Evolutionary conservation across 2,329 filamentous ascomycete genomes (phyloP).

Genomic region (Xylariales sp.): DNA sequence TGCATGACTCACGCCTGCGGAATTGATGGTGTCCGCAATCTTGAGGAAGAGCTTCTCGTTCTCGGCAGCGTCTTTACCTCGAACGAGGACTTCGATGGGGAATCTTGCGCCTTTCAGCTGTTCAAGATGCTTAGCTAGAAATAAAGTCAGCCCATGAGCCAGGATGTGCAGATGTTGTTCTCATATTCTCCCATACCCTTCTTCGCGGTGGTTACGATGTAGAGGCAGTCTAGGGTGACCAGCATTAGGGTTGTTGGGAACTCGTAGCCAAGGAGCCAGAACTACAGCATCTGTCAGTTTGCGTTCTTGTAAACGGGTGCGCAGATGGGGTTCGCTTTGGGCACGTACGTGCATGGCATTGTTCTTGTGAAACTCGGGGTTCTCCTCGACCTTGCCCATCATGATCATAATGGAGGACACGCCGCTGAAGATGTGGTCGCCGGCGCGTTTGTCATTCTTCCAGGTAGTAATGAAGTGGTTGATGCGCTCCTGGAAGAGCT

Average conservation of each 20-base stretch:
- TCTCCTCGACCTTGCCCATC: conserved; percentile 93
- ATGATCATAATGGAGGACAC: conserved; percentile 81
- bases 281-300: conserved; percentile 57
- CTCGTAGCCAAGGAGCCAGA: conserved; percentile 98
- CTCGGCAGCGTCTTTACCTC: conserved; percentile 85
- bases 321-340: not conserved
- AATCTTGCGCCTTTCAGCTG: conserved; percentile 88
- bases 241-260: conserved; percentile 95
- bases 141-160: conserved; percentile 24
- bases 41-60: conserved; percentile 88
- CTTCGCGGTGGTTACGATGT: conserved; percentile 93
- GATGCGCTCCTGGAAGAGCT: conserved; percentile 89
- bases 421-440: conserved; percentile 79
- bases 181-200: conserved; percentile 60
- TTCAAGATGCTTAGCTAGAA: conserved; percentile 82
- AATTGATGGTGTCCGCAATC: conserved; percentile 81
- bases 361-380: conserved; percentile 85
- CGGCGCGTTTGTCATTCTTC: conserved; percentile 91
- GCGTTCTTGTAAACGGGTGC: too few species aligned
- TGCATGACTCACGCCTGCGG: conserved; percentile 59
- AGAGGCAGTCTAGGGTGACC: conserved; percentile 80
- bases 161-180: not conserved
- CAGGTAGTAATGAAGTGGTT: conserved; percentile 83
- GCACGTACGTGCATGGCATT: conserved; percentile 86
- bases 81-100: conserved; percentile 84